Percentiles rank a stretch among this genome's conserved stretches.
These are phyloP conservation scores for Crithidia acanthocephali DNA, from an alignment of 208 protist genomes.

Conservation along the genomic window DNA sequence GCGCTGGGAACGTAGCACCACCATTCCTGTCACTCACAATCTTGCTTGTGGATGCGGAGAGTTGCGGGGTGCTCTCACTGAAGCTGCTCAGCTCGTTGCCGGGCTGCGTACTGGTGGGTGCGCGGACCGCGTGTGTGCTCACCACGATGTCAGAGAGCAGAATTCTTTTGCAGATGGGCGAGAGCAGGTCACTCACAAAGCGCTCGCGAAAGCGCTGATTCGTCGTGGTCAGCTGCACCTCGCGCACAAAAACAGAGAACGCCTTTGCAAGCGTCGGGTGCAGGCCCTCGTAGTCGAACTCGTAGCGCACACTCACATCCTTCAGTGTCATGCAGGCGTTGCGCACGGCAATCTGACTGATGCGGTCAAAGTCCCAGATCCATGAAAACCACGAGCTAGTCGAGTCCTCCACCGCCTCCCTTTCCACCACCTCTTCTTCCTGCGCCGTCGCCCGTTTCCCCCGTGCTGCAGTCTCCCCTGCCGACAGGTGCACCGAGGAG, in stretches of 20 bases:
- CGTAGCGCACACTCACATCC: constrained; percentile 59
- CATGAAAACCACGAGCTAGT: constrained; percentile 30
- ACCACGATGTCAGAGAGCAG: constrained; percentile 19
- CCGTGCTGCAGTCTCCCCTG: background rate
- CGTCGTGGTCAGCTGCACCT: constrained; percentile 50
- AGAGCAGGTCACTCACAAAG: constrained; percentile 35
- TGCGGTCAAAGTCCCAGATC: constrained; percentile 47
- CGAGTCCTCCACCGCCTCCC: background rate
- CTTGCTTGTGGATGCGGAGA: too few species aligned
- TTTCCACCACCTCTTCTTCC: background rate
- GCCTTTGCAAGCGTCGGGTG: constrained; percentile 50
- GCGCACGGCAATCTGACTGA: constrained; percentile 51
- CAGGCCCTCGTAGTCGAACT: constrained; percentile 76
- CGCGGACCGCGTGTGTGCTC: constrained; percentile 19
- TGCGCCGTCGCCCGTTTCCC: background rate
- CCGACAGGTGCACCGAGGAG: background rate
- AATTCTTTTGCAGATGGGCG: constrained; percentile 21
- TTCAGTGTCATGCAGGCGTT: constrained; percentile 57
- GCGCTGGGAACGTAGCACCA: background rate
- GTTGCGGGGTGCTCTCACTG: background rate
- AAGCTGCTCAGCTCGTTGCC: background rate
- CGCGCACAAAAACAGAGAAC: constrained; percentile 44
- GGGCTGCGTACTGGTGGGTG: background rate
- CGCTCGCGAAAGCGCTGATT: constrained; percentile 55
- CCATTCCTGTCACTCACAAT: background rate